Conservation (phyloP, 2,329 filamentous ascomycete genomes). For the Phialemonium atrogriseum region DNA sequence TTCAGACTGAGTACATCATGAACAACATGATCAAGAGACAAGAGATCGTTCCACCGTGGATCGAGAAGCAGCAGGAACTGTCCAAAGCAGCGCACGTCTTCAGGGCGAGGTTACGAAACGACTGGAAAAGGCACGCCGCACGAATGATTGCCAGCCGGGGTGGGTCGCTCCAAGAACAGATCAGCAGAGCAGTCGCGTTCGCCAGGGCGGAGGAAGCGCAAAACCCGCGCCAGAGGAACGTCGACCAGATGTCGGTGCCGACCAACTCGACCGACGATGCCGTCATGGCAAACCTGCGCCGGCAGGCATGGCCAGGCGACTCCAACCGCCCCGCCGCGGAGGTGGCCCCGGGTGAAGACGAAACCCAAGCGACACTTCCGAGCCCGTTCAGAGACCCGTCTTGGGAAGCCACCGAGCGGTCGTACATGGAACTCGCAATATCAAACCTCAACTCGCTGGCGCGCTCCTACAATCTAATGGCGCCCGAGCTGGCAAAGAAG, state of each 20-base stretch:
- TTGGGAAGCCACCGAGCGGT: slow-evolving; percentile 65
- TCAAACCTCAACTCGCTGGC: slow-evolving; percentile 71
- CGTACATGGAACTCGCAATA: slow-evolving; percentile 71
- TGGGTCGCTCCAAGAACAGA: slow-evolving; percentile 65
- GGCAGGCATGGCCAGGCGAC: slow-evolving; percentile 16
- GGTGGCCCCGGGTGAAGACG: slow-evolving; percentile 3
- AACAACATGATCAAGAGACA: slow-evolving; percentile 98
- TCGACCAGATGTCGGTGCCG: slow-evolving; percentile 38
- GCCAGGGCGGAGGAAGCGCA: slow-evolving; percentile 63
- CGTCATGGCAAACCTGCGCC: slow-evolving; percentile 36
- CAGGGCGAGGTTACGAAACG: slow-evolving; percentile 62
- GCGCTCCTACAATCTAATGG: slow-evolving; percentile 90
- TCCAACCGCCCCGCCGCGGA: neutral
- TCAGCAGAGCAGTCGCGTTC: slow-evolving; percentile 62
- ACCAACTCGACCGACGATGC: slow-evolving; percentile 38
- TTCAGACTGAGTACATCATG: slow-evolving; percentile 82
- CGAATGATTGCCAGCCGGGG: slow-evolving; percentile 70
- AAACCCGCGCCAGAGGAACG: slow-evolving; percentile 46
- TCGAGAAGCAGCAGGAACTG: slow-evolving; percentile 95
- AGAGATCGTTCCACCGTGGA: slow-evolving; percentile 94
- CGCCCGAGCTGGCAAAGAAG: slow-evolving; percentile 85
- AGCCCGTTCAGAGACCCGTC: slow-evolving; percentile 67
- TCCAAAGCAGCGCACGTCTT: slow-evolving; percentile 62
- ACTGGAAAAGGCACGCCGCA: slow-evolving; percentile 80
- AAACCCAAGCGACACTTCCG: slow-evolving; percentile 26